A percentile compares a stretch with the other conserved stretches of the same genome.
Conservation (phyloP, 495 filamentous ascomycete species). For the Sabuloglossum arenarium region DNA sequence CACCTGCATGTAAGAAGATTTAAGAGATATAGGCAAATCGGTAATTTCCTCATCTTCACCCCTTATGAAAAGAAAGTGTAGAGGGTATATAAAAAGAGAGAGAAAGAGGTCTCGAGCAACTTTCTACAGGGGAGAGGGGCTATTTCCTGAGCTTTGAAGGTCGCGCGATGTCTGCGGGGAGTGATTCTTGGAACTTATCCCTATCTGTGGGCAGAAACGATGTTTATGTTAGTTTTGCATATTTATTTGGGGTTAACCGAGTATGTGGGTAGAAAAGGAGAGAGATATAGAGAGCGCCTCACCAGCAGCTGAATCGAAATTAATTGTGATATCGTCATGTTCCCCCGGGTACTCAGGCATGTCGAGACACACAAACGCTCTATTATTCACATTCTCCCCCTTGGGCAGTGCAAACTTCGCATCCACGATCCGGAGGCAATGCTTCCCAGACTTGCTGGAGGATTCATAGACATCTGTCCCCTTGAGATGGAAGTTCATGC, state of each 20-base stretch:
- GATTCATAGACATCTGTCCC: slow-evolving; percentile 60
- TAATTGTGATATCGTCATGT: slow-evolving; percentile 72
- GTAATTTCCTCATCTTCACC: too few relatives aligned
- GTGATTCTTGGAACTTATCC: slow-evolving; percentile 21
- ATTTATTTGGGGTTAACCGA: too few relatives aligned
- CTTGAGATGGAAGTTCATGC: slow-evolving; percentile 72
- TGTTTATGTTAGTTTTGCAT: neutral
- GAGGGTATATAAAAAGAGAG: too few relatives aligned
- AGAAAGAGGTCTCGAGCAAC: too few relatives aligned
- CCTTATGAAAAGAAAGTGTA: too few relatives aligned
- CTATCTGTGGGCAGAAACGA: slow-evolving; percentile 21
- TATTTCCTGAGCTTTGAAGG: too few relatives aligned
- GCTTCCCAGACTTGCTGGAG: slow-evolving; percentile 43
- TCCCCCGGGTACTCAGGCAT: slow-evolving; percentile 72
- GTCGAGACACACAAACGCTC: slow-evolving; percentile 61
- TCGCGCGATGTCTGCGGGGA: slow-evolving; percentile 24
- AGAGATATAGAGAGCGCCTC: slow-evolving; percentile 17
- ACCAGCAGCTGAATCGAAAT: slow-evolving; percentile 65
- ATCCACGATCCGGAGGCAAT: slow-evolving; percentile 54
- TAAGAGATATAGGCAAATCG: too few relatives aligned
- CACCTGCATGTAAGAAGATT: too few relatives aligned
- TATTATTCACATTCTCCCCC: slow-evolving; percentile 32
- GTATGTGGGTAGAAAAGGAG: neutral
- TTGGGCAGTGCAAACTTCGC: slow-evolving; percentile 75
- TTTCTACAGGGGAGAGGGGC: too few relatives aligned